Evolutionary conservation across 176 grass and related monocot species (phyloP), one percentile per base, ranked within the genome.

Genomic region (Hordeum vulgare): DNA sequence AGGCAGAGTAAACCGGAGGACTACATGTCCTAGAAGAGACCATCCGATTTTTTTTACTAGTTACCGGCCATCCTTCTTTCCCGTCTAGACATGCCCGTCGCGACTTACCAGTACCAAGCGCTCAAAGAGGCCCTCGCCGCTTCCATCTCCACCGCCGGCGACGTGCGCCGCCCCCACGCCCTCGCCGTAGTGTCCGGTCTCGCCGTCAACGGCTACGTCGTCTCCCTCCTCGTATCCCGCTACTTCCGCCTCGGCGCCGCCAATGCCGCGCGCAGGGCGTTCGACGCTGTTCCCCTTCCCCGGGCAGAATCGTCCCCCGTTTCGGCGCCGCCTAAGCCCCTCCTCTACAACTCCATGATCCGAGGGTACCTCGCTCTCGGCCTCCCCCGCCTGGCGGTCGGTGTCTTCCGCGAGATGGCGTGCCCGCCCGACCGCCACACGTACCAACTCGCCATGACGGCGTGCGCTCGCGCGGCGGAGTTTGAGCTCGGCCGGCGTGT

Each of bases 261-360:
- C 41, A 15, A 41, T 61, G 51, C 74, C 41, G 88, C 94, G 21
- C 80, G 88, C 39, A 74, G 31, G 18, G 82, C 67, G 37, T 93
- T 96, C 86, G 86, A 91, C 75, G 71, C 66, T 6, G 87, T 60
- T 14, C 28, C 76, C 47, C n/a, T 14, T 3, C 28, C 65, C 47
- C 26, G 9, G 35, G 35, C 61, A 5, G 21, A 25, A 8, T 9
- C 75, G 9, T 2, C 56, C 39, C 20, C 56, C 26, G 13, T 20
- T 4, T 9, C 73, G 8, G 11, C 58, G 11, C 37, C 77, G 27
- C 58, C 90, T 1, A 96, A 89, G 62, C 26, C 86, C 14, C 91
- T 96, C 56, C 86, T 93, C 17, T 93, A 90, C 88, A 96, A 91
- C 34, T 51, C 84, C 57, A 89, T 96, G 80, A 88, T 96, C 20